Evolutionary conservation across 352 stramenopile species (phyloP).

Genomic region (Phytophthora agathidicida): DNA sequence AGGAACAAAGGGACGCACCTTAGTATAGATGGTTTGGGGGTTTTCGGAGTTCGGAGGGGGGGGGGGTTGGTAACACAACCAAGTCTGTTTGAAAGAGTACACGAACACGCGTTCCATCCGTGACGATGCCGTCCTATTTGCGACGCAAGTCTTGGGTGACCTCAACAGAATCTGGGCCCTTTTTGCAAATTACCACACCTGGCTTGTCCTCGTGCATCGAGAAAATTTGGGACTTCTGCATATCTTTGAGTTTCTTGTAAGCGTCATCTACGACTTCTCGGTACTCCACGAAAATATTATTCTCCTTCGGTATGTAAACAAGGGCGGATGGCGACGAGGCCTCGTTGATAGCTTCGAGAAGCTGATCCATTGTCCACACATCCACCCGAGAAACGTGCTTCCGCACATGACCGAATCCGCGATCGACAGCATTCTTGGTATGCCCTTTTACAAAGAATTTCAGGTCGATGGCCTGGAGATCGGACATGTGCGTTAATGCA

Average conservation of each 20-base stretch:
- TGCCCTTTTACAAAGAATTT: constrained; percentile 32
- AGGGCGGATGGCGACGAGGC: not conserved
- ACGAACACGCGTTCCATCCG: not conserved
- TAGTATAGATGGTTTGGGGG: not conserved
- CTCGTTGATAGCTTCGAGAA: constrained; percentile 6
- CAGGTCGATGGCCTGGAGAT: constrained; percentile 1
- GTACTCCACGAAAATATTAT: not conserved
- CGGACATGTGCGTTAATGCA: not conserved
- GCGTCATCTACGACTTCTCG: not conserved
- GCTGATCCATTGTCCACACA: constrained; percentile 15
- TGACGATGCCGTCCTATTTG: constrained; percentile 7
- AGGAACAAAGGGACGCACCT: constrained; percentile 15
- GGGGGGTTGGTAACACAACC: not conserved
- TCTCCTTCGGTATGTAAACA: not conserved
- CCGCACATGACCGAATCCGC: constrained; percentile 19
- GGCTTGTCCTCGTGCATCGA: not conserved
- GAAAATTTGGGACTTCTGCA: constrained; percentile 20
- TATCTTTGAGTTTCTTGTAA: constrained; percentile 4
- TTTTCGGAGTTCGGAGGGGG: constrained; percentile 21
- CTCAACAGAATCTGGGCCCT: not conserved
- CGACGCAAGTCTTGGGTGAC: constrained; percentile 5
- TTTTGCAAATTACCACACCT: constrained; percentile 1
- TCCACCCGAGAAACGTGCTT: constrained; percentile 7
- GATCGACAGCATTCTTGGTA: constrained; percentile 20
- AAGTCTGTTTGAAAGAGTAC: not conserved